Evolutionary conservation across 371 early-diverging fungal genomes (phyloP), one percentile per base, ranked within the genome.

Genomic region (Mortierella sp.): DNA sequence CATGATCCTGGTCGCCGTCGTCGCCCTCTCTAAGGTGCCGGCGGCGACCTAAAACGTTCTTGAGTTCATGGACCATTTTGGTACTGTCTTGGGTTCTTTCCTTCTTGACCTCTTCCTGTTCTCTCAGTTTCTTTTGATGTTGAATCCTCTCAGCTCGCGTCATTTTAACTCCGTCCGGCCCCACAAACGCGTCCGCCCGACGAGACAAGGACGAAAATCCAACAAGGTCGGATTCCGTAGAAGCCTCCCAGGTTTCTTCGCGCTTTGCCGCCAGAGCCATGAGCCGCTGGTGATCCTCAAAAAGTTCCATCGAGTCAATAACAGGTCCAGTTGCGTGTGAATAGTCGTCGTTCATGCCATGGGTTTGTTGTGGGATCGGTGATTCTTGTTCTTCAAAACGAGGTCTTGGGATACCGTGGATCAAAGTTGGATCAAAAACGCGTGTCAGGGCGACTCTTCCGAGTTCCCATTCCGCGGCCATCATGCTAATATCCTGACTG

Each of bases 11-110:
- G 13, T 39, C 18, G 1, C 63, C 68, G 2, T 64, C 73, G 16
- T 70, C 78, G 14, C 57, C 48, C 38, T 76, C 78, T 18, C 78
- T 46, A 16, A 76, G 41, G 38, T 76, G 66, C 3, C 78, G 65
- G 53, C 89, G 68, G 41, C 81, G 83, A 58, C 83, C 80, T 49
- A 89, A 71, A 6, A 90, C 90, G 67, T 82, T 80, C 55, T 88
- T 90, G 18, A 90, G 65, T 64, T 90, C 90, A 64, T 85, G 82
- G 0, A 90, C 88, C 88, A 90, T 88, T 24, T 74, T 58, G 23
- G 68, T 59, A 10, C 39, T 46, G 41, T 70, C 63, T 16, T 62
- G 49, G 8, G 30, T 41, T 13, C 61, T 65, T 30, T 67, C 78
- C 41, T 61, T 66, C 45, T 48, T 54, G 52, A 46, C 54, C 28